Evolutionary conservation across 768 basidiomycete species (phyloP).

Genomic region (Boletus sensibilis): DNA sequence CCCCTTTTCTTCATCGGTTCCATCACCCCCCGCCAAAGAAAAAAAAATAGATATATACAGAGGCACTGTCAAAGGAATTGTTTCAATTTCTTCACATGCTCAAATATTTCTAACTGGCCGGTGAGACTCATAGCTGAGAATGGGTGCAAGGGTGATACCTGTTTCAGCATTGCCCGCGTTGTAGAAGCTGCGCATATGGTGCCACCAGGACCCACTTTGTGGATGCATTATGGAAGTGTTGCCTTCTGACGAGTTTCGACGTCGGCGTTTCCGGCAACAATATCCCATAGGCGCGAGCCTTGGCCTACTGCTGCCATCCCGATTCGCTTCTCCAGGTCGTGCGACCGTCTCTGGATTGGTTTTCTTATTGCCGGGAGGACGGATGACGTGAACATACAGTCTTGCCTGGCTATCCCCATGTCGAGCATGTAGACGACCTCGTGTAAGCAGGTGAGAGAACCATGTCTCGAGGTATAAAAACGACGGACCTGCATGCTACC

Average conservation of each 20-base stretch:
- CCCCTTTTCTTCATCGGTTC: neutral
- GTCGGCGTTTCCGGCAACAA: conserved; percentile 26
- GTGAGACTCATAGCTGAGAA: conserved; percentile 29
- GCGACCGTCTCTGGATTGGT: conserved; percentile 29
- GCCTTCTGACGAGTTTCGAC: conserved; percentile 32
- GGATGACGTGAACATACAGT: conserved; percentile 29
- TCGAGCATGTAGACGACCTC: conserved; percentile 18
- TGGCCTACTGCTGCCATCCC: conserved; percentile 12
- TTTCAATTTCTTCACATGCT: conserved; percentile 24
- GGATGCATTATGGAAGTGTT: conserved; percentile 31
- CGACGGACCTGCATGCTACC: conserved; percentile 2
- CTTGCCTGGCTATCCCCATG: conserved; percentile 27
- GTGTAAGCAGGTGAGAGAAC: conserved; percentile 32
- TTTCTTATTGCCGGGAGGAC: conserved; percentile 20
- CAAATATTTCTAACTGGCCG: conserved; percentile 18
- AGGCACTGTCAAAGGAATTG: conserved; percentile 8
- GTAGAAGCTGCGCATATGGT: neutral
- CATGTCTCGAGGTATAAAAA: conserved; percentile 32
- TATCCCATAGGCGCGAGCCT: conserved; percentile 11
- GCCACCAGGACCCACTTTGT: conserved; percentile 22
- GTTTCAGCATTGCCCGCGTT: conserved; percentile 26
- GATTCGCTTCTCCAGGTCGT: conserved; percentile 28
- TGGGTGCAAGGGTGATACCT: conserved; percentile 25
- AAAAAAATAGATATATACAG: conserved; percentile 9
- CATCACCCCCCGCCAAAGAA: neutral